A percentile compares a stretch with the other conserved stretches of the same genome.
Conservation (phyloP, 2,329 filamentous ascomycete genomes). For the Talaromyces funiculosus region DNA sequence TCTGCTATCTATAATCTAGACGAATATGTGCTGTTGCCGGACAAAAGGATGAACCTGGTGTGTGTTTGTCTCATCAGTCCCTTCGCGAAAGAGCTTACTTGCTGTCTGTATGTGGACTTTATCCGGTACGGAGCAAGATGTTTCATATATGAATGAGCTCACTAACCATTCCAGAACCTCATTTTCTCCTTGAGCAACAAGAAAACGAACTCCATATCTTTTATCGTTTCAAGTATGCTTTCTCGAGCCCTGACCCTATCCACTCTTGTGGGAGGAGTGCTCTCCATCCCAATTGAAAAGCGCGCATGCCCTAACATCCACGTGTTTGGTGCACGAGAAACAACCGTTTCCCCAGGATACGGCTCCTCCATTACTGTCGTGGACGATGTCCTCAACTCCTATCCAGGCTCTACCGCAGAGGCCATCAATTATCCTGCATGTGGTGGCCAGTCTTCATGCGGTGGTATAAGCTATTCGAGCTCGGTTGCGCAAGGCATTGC, state of each 20-base stretch:
- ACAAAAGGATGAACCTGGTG: neutral
- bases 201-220: neutral
- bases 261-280: neutral
- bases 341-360: constrained; percentile 46
- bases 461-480: constrained; percentile 54
- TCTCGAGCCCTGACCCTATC: constrained; percentile 1
- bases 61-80: neutral
- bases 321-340: constrained; percentile 50
- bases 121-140: neutral
- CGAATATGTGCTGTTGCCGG: neutral
- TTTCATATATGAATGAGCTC: constrained; percentile 4
- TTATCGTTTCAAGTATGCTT: neutral
- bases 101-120: neutral
- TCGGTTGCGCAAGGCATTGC: constrained; percentile 54
- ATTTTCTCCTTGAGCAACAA: neutral
- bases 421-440: constrained; percentile 58
- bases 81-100: neutral
- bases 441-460: constrained; percentile 55
- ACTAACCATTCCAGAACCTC: neutral
- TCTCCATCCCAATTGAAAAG: constrained; percentile 11
- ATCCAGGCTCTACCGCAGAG: constrained; percentile 50
- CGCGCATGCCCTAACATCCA: constrained; percentile 43
- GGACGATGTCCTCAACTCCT: constrained; percentile 44
- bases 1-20: neutral
- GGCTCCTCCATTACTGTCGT: constrained; percentile 48